Percentiles rank a stretch among this genome's conserved stretches.
These are phyloP conservation scores for Hypomontagnella submonticulosa DNA, from an alignment of 495 filamentous ascomycete genomes.

Conservation along the genomic window DNA sequence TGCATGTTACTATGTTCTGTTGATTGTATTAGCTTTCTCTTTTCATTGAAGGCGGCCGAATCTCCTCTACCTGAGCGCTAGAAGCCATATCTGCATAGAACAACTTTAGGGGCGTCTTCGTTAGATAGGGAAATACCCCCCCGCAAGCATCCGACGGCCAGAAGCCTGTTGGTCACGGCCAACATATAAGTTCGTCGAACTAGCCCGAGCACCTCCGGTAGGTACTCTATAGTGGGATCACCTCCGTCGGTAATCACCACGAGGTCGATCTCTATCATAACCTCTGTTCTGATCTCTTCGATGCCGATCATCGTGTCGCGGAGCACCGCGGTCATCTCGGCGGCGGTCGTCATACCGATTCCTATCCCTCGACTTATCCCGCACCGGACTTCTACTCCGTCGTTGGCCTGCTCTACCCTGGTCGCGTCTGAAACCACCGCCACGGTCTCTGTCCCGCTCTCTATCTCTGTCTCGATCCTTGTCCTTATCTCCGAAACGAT, in stretches of 20 bases:
- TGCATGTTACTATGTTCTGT: background rate
- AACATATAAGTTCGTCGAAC: too few species aligned
- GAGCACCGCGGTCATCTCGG: constrained; percentile 25
- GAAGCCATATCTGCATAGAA: background rate
- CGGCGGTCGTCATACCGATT: constrained; percentile 25
- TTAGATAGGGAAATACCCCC: background rate
- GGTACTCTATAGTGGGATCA: constrained; percentile 15
- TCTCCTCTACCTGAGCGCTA: constrained; percentile 1
- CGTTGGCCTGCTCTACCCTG: constrained; percentile 32
- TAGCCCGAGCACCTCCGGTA: too few species aligned
- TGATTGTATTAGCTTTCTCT: background rate
- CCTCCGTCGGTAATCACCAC: constrained; percentile 34
- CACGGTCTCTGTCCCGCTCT: constrained; percentile 20
- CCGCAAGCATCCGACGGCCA: too few species aligned
- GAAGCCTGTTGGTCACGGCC: too few species aligned
- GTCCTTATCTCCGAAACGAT: constrained; percentile 14
- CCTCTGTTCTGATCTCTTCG: constrained; percentile 42
- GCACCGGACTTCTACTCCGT: constrained; percentile 55
- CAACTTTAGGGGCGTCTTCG: background rate
- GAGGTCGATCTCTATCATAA: constrained; percentile 41
- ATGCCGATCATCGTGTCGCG: constrained; percentile 28
- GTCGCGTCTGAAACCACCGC: constrained; percentile 13
- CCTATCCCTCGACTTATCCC: constrained; percentile 39
- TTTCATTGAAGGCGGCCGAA: background rate
- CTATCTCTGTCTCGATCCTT: constrained; percentile 31